These are phyloP conservation scores for Hypomyces perniciosus DNA, from an alignment of 2,329 filamentous ascomycete genomes.

Conservation along the genomic window DNA sequence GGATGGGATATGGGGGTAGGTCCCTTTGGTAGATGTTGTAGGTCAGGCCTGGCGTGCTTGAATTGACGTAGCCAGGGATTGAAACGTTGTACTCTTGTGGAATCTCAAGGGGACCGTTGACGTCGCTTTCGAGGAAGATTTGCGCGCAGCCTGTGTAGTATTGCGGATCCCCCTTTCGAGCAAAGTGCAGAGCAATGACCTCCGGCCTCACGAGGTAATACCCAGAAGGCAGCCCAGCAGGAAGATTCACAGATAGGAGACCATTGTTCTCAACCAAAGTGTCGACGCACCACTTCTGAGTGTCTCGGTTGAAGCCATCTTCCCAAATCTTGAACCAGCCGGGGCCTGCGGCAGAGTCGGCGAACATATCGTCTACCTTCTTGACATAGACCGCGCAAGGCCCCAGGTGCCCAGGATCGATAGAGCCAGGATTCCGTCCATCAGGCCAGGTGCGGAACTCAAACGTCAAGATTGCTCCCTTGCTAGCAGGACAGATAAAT, in stretches of 20 bases:
- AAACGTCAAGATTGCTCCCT: constrained; percentile 56
- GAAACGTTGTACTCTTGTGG: constrained; percentile 37
- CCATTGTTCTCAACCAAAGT: constrained; percentile 60
- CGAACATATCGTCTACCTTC: constrained; percentile 52
- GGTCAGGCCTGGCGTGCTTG: constrained; percentile 47
- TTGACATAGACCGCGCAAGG: constrained; percentile 72
- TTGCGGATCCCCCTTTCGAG: constrained; percentile 55
- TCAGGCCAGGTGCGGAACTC: constrained; percentile 59
- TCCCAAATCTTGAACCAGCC: constrained; percentile 80
- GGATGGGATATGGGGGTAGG: constrained; percentile 46
- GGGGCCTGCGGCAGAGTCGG: constrained; percentile 48
- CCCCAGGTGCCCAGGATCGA: constrained; percentile 59
- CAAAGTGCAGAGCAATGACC: constrained; percentile 62
- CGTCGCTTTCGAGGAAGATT: constrained; percentile 51
- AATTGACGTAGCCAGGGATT: constrained; percentile 49
- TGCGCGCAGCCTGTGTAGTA: constrained; percentile 70
- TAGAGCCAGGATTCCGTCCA: constrained; percentile 44
- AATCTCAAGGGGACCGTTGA: constrained; percentile 40
- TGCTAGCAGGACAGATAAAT: constrained; percentile 42
- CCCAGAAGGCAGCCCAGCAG: constrained; percentile 54
- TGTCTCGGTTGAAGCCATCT: constrained; percentile 53
- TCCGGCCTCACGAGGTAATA: constrained; percentile 69
- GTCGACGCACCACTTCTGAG: constrained; percentile 62
- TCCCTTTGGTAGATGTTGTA: constrained; percentile 58
- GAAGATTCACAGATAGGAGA: constrained; percentile 56